Evolutionary conservation across 225 moss, liverwort and hornwort species (phyloP), one percentile per base, ranked within the genome.

Genomic region (Bryum argenteum): DNA sequence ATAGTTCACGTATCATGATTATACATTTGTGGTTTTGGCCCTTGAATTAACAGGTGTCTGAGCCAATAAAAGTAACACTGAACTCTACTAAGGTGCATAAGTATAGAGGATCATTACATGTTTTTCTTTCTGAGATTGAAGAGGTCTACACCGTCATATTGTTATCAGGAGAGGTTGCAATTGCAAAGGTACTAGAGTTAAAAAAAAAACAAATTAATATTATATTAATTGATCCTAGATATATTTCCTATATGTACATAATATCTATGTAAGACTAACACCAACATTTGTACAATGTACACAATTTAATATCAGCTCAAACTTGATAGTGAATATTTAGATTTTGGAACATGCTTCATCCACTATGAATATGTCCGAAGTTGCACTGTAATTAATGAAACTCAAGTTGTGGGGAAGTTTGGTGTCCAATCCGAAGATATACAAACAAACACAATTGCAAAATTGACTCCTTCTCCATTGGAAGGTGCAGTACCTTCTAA

Each of bases 271-370:
- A 33, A 9, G 9, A 19, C 6, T 9, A 0, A 19, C 70, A 8
- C 42, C 12, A 52, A 71, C 3, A 12, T 1, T 3, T 6, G 0
- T 42, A 0, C 4, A 57, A 0, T 75, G 43, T 42, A 10, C 10
- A 19, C 0, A 53, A 58, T 53, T 60, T 10, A 24, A 9, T 1
- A 70, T 12, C 87, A 96, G 93, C 71, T 93, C 22, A 79, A 68
- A n/a, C 69, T 91, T 65, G 67, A 85, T 0, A 52, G 50, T 0
- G 64, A 86, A 24, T 41, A 76, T 65, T 5, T 96, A 5, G 83
- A 93, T 65, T 96, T 87, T 79, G 90, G 85, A 58, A 83, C 85
- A 28, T 84, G 81, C 10, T 91, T 90, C 50, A 83, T 96, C 8
- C 67, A 76, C 4, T 73, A 81, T 53, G 67, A 76, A 9, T 93